Base-by-base conservation (phyloP, 768 basidiomycete species). In the Suillus sp. region DNA sequence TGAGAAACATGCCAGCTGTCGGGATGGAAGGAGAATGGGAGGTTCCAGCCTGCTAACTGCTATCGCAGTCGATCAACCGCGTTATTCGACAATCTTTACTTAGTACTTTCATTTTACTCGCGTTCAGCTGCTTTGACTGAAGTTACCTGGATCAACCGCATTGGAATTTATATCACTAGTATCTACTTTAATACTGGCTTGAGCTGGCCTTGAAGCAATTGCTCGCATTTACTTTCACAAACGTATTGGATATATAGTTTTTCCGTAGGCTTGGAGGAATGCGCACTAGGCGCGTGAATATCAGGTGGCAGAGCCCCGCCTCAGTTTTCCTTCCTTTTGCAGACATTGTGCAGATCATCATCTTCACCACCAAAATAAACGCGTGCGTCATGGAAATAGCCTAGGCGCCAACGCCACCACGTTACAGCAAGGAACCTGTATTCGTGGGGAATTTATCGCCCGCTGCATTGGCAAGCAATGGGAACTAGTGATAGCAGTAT, bases 21-120 rank as follows among this genome's bases (percentile, higher is more conserved):
- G 87, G 86, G 53, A 82, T 83, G 65, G 86, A 88, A 72, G 87
- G 87, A 54, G 89, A 90, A 77, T 91, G 90, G 89, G 89, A 92
- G 73, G 88, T 92, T 53, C 84, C 89, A 71, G 78, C 90, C 59
- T 89, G 87, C 74, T 90, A 68, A 72, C 10, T 27, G 10, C 2
- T 9, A 22, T 10, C 42, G 9, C 35, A 37, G 10, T 45, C 16
- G 11, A 22, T 47, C 20, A 34, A 25, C 40, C 59, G 43, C 43
- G 57, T 55, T 59, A 40, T 61, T 6, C 37, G 10, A 40, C 11
- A 20, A 11, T 22, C 27, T 1, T 57, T 57, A 32, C 51, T 32
- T 9, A 16, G 14, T 48, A 47, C n/a, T 47, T 16, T 16, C 25
- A n/a, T 16, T 50, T 27, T 53, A 57, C 25, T 38, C 27, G 1